These are phyloP conservation scores for Corchorus capsularis DNA, from an alignment of 345 rosid genomes.

Conservation along the genomic window DNA sequence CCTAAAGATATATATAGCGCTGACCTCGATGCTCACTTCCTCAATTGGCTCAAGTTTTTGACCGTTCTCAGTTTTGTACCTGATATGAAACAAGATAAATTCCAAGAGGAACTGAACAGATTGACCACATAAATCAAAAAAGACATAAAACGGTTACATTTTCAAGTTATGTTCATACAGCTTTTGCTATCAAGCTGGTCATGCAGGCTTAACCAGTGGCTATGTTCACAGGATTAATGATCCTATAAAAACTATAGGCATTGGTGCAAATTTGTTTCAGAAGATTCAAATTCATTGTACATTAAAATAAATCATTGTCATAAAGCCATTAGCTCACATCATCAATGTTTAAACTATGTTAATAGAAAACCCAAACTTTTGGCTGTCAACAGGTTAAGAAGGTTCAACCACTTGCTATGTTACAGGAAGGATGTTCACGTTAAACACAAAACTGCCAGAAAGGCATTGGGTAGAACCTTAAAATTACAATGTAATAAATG, in stretches of 20 bases:
- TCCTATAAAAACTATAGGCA: slow-evolving; percentile 4
- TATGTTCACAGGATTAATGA: not conserved
- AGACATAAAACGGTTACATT: not conserved
- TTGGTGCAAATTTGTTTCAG: not conserved
- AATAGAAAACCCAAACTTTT: not conserved
- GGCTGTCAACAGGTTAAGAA: not conserved
- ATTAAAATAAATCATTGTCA: not conserved
- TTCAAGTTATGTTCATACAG: not conserved
- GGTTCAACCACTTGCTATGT: not conserved
- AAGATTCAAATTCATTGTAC: not conserved
- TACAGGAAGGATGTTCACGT: not conserved
- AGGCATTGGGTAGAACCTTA: not conserved
- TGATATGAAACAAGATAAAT: slow-evolving; percentile 33
- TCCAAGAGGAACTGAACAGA: not conserved
- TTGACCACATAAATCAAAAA: not conserved
- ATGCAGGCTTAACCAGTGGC: not conserved
- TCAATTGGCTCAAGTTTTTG: slow-evolving; percentile 91
- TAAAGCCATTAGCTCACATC: not conserved
- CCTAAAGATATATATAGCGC: slow-evolving; percentile 13
- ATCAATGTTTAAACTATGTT: not conserved
- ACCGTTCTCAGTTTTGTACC: slow-evolving; percentile 76
- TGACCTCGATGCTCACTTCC: slow-evolving; percentile 89
- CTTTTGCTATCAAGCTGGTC: not conserved
- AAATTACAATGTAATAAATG: not conserved
- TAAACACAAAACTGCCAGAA: not conserved